Evolutionary conservation across 1,284 basidiomycete genomes (phyloP).

Genomic region (Vanrija humicola): DNA sequence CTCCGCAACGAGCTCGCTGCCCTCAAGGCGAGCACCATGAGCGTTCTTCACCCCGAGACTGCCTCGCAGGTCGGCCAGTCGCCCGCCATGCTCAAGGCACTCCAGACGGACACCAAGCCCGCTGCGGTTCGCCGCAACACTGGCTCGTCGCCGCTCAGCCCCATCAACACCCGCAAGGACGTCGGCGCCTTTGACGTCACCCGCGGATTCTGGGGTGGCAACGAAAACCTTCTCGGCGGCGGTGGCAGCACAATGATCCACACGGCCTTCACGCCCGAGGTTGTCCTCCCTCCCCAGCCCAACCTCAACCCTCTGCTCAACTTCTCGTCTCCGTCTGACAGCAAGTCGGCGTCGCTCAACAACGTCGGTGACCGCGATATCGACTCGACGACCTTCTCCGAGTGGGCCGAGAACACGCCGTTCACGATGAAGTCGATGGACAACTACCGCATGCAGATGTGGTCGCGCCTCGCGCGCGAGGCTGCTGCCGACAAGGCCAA

Average conservation of each 20-base stretch:
- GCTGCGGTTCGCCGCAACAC: neutral
- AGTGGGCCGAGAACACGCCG: slow-evolving; percentile 62
- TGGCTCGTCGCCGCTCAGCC: slow-evolving; percentile 11
- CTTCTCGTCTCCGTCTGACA: slow-evolving; percentile 6
- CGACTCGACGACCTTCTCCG: slow-evolving; percentile 60
- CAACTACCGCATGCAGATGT: slow-evolving; percentile 78
- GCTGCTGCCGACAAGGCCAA: slow-evolving; percentile 42
- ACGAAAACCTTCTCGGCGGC: slow-evolving; percentile 49
- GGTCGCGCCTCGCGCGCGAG: slow-evolving; percentile 68
- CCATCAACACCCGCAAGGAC: slow-evolving; percentile 77
- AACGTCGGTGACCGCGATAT: slow-evolving; percentile 45
- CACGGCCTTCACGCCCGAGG: slow-evolving; percentile 69
- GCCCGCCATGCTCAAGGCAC: slow-evolving; percentile 43
- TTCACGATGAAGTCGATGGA: slow-evolving; percentile 80
- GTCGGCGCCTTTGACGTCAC: slow-evolving; percentile 52
- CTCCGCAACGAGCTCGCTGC: slow-evolving; percentile 75
- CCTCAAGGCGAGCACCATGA: slow-evolving; percentile 62
- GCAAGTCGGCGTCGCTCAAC: slow-evolving; percentile 16
- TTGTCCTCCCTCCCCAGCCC: slow-evolving; percentile 48
- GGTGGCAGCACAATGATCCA: slow-evolving; percentile 81
- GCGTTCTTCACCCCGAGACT: slow-evolving; percentile 49
- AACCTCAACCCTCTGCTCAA: slow-evolving; percentile 78
- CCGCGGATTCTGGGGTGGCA: slow-evolving; percentile 64
- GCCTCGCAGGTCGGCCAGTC: slow-evolving; percentile 30
- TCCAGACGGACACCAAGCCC: slow-evolving; percentile 17